Conservation (phyloP, 305 asterid species). For the Plantago rigida region DNA sequence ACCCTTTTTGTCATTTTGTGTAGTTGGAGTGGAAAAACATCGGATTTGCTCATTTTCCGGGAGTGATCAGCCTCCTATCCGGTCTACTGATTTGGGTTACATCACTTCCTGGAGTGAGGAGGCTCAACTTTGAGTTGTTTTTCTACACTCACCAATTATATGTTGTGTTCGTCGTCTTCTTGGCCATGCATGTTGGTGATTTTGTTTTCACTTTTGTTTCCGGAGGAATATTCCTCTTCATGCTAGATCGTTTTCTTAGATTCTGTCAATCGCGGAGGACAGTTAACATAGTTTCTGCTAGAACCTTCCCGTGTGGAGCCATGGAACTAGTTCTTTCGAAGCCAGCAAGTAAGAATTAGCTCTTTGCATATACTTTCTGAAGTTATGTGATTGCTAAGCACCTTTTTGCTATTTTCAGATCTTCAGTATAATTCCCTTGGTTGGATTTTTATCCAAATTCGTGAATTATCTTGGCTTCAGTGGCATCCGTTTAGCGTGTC, state of each 20-base stretch:
- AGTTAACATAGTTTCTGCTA: conserved; percentile 55
- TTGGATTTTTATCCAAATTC: conserved; percentile 74
- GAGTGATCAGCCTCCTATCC: no score
- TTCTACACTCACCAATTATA: conserved; percentile 81
- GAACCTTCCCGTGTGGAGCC: conserved; percentile 68
- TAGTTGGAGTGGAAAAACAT: conserved; percentile 47
- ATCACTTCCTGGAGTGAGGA: conserved; percentile 39
- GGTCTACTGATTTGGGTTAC: no score
- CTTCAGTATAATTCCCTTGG: conserved; percentile 71
- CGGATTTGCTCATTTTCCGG: no score
- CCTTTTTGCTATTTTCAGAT: conserved; percentile 33
- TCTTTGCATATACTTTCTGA: not conserved
- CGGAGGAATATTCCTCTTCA: conserved; percentile 66
- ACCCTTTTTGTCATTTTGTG: conserved; percentile 19
- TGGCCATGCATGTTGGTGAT: conserved; percentile 77
- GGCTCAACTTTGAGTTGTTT: conserved; percentile 63
- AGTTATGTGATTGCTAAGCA: not conserved
- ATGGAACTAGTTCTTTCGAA: conserved; percentile 68
- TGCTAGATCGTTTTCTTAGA: conserved; percentile 83
- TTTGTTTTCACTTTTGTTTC: conserved; percentile 55
- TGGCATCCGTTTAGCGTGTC: conserved; percentile 95
- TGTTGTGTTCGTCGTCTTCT: conserved; percentile 55
- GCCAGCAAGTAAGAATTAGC: conserved; percentile 50
- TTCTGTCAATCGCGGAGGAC: conserved; percentile 68
- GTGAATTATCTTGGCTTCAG: conserved; percentile 65